A percentile compares a stretch with the other conserved stretches of the same genome.
phyloP scores from a whole-genome alignment of 176 grass and related monocot species.

The Oryza glaberrima region DNA sequence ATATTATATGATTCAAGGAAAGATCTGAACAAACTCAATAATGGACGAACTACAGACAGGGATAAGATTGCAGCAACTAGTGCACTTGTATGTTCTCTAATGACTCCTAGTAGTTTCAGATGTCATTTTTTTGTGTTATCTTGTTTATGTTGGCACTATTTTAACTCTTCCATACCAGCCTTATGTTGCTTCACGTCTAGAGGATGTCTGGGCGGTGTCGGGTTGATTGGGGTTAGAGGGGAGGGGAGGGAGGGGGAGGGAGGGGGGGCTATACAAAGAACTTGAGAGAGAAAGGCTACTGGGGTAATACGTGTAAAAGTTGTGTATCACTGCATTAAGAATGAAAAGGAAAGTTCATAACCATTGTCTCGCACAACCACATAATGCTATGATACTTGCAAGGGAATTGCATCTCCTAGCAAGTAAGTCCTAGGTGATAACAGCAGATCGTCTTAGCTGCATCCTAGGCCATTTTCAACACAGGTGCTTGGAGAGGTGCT shows the following conservation, averaged over 20 bases:
- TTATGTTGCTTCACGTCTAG: background rate
- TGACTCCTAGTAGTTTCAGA: background rate
- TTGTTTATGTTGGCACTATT: slow-evolving; percentile 17
- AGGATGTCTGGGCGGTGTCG: background rate
- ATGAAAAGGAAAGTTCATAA: background rate
- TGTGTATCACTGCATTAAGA: background rate
- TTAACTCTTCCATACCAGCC: background rate
- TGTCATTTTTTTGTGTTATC: slow-evolving; percentile 1
- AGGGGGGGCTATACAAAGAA: too few relatives aligned
- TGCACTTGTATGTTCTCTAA: slow-evolving; percentile 65
- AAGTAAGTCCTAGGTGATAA: too few relatives aligned
- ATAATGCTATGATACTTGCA: background rate
- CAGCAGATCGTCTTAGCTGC: too few relatives aligned
- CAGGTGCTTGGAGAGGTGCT: too few relatives aligned
- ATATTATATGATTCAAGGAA: slow-evolving; percentile 48
- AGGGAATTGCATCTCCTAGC: background rate
- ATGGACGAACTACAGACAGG: slow-evolving; percentile 25
- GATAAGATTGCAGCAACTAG: slow-evolving; percentile 44
- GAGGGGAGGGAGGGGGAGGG: too few relatives aligned
- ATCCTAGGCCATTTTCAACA: too few relatives aligned
- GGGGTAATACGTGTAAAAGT: background rate
- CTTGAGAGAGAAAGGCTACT: background rate
- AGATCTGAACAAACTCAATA: slow-evolving; percentile 41
- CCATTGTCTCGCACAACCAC: background rate
- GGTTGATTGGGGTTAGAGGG: background rate